Evolutionary conservation across 805 yeast species (phyloP).

Genomic region (Lipomyces starkeyi): DNA sequence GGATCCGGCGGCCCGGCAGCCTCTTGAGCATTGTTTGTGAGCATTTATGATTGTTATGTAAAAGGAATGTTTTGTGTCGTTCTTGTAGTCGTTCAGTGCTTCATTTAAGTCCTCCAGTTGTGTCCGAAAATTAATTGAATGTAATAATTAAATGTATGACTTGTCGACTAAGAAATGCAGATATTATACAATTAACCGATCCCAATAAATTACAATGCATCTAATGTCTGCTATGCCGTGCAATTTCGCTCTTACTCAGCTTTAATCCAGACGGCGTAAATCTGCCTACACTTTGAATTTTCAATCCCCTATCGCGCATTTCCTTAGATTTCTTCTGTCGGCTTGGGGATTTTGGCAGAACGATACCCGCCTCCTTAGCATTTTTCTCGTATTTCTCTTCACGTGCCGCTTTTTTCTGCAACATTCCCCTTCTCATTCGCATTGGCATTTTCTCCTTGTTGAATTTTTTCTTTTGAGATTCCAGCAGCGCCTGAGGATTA

Average conservation of each 20-base stretch:
- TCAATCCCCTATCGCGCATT: conserved; percentile 75
- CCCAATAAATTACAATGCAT: not conserved
- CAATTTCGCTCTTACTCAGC: conserved; percentile 71
- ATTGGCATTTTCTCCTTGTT: conserved; percentile 79
- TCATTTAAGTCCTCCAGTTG: not conserved
- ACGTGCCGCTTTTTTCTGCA: conserved; percentile 59
- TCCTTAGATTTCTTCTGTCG: conserved; percentile 46
- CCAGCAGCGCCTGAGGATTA: conserved; percentile 25
- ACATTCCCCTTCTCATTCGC: conserved; percentile 84
- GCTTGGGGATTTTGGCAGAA: conserved; percentile 60
- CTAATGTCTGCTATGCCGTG: conserved; percentile 29
- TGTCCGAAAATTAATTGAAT: conserved; percentile 3
- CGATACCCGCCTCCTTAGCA: conserved; percentile 88
- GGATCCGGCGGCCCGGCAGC: not conserved
- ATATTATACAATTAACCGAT: not conserved
- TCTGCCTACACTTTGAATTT: conserved; percentile 75
- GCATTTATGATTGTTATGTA: conserved; percentile 7
- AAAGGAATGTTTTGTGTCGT: not conserved
- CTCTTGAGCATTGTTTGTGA: conserved; percentile 2
- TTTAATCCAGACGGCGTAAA: conserved; percentile 80
- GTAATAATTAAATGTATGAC: not conserved
- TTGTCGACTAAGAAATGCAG: not conserved
- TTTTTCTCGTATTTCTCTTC: conserved; percentile 68
- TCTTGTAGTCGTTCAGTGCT: conserved; percentile 1
- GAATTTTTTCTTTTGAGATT: conserved; percentile 18